Base-by-base conservation (phyloP, 495 filamentous ascomycete genomes). In the Aspergillus kassunensis region DNA sequence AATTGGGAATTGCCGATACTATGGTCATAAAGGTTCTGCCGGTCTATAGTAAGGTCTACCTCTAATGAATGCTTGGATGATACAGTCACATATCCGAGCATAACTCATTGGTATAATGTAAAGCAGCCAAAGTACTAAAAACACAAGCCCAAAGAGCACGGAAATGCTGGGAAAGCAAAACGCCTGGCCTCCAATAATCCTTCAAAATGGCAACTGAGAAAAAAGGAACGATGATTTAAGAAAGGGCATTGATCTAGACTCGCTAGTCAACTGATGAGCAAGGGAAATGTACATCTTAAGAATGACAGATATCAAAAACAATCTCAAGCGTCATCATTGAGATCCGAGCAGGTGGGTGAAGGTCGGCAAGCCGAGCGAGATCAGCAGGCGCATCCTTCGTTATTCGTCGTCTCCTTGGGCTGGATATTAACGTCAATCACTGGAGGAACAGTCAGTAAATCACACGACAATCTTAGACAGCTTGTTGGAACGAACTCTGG, bases 401-500 rank as follows among this genome's bases (percentile, higher is more conserved):
- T 88, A 60, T 74, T 80, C 52, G 82, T 73, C 39, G 80, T 79
- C 56, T 86, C 79, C 57, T 80, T 81, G 47, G 82, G 81, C 58
- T 85, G 91, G 59, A 92, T 95, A 62, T 91, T 92, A 56, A 97
- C 91, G 73, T 97, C 90, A 63, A 96, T 95, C 89, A 92, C 88
- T 92, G 56, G 12, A 37, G 48, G 40, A 47, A 29, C 55, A 19
- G 19, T 46, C 44, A 46, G 29, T 35, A 46, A n/a, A 19, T 24
- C 12, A 10, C 4, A 6, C 29, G 15, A 36, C 23, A 47, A 6
- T 44, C 34, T n/a, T 12, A 7, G 30, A 34, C 6, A 18, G 25
- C 19, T n/a, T 10, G 34, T 15, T 19, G 33, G 20, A 29, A 70
- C 77, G 53, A 57, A 84, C 81, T 87, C 70, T 83, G 82, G 73